A percentile compares a stretch with the other conserved stretches of the same genome.
These are phyloP conservation scores for Dactylellina parvicollis DNA, from an alignment of 2,329 filamentous ascomycete species.

Conservation along the genomic window DNA sequence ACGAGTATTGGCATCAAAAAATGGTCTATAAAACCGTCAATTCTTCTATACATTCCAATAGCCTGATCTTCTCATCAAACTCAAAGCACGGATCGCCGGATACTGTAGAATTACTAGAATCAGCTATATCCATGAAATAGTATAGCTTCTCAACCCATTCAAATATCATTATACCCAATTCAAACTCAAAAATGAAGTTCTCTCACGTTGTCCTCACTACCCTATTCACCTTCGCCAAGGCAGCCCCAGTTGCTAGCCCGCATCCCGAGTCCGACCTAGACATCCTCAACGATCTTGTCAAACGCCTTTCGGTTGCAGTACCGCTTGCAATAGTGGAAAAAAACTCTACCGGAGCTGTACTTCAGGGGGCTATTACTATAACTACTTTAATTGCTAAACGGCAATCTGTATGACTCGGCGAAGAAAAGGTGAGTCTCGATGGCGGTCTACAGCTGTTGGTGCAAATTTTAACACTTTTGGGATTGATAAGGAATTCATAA, in stretches of 20 bases:
- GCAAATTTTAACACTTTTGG: too few species aligned
- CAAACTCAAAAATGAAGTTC: conserved; percentile 42
- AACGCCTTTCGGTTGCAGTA: conserved; percentile 33
- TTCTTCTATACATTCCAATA: too few species aligned
- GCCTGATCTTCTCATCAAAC: too few species aligned
- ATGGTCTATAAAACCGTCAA: neutral
- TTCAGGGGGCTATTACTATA: conserved; percentile 40
- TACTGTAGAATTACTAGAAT: neutral
- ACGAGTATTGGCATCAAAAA: too few species aligned
- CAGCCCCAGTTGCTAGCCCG: conserved; percentile 24
- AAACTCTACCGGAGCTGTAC: conserved; percentile 44
- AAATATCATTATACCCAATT: neutral
- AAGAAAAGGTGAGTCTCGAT: too few species aligned
- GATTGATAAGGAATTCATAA: too few species aligned
- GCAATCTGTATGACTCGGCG: neutral
- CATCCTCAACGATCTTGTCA: conserved; percentile 31
- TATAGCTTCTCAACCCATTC: conserved; percentile 12
- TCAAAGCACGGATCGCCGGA: too few species aligned
- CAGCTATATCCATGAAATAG: neutral
- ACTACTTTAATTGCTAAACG: conserved; percentile 13
- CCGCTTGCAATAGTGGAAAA: conserved; percentile 14
- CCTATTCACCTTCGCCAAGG: conserved; percentile 24
- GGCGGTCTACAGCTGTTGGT: too few species aligned
- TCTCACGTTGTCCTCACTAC: conserved; percentile 24
- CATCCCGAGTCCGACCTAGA: conserved; percentile 32